phyloP scores from a whole-genome alignment of 1,284 basidiomycete genomes.

The Chalciporus sp. region DNA sequence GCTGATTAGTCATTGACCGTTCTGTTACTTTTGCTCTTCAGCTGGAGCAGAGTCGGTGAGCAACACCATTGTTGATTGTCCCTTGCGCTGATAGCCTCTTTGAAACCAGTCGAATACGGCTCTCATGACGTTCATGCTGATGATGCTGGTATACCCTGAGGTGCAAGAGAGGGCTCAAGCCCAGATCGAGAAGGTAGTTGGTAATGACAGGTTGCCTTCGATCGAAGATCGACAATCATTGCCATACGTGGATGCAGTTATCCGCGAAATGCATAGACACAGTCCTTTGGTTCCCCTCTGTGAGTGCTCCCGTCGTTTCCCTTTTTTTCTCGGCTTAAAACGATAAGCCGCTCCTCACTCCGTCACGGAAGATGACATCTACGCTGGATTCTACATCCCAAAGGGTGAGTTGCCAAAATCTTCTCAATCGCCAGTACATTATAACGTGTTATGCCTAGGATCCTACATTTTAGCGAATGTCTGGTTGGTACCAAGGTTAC shows the following conservation, averaged over 20 bases:
- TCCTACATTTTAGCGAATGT: constrained; percentile 9
- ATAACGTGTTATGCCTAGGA: too few species aligned
- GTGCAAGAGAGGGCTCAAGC: constrained; percentile 17
- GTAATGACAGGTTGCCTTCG: constrained; percentile 13
- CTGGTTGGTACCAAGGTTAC: constrained; percentile 7
- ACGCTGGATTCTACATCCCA: constrained; percentile 36
- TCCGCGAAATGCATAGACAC: background rate
- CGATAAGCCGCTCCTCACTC: constrained; percentile 28
- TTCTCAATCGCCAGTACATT: constrained; percentile 6
- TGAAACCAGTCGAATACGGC: constrained; percentile 9
- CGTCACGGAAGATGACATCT: constrained; percentile 31
- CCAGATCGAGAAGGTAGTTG: constrained; percentile 17
- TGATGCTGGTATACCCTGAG: constrained; percentile 17
- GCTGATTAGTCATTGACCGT: background rate
- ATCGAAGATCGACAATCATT: constrained; percentile 15
- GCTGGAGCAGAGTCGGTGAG: background rate
- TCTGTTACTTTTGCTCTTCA: background rate
- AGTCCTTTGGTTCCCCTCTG: background rate
- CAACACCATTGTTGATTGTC: background rate
- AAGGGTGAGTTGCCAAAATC: constrained; percentile 7
- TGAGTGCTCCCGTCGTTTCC: background rate
- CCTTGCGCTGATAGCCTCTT: background rate
- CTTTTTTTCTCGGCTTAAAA: background rate
- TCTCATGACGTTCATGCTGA: constrained; percentile 17
- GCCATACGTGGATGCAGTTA: constrained; percentile 22